Conservation (phyloP, 2,329 filamentous ascomycete genomes). For the Coleophoma eucalyptorum region DNA sequence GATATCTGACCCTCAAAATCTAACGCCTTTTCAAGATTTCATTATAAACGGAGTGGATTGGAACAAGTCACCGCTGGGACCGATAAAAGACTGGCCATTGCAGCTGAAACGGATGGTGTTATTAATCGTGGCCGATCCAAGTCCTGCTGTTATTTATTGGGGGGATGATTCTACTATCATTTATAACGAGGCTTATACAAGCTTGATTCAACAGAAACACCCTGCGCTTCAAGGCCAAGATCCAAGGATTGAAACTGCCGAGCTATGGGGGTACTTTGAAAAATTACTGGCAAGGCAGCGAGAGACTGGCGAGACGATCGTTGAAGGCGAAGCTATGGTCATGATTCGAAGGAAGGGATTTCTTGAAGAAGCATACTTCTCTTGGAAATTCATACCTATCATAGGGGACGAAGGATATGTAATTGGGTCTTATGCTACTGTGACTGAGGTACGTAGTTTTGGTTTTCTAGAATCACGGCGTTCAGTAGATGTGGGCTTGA, state of each 20-base stretch:
- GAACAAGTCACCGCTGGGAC: slow-evolving; percentile 34
- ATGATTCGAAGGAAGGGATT: slow-evolving; percentile 28
- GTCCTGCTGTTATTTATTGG: slow-evolving; percentile 31
- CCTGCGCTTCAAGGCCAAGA: slow-evolving; percentile 28
- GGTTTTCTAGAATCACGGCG: no score
- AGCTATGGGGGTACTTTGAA: slow-evolving; percentile 29
- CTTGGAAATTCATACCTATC: slow-evolving; percentile 36
- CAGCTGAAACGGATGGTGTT: slow-evolving; percentile 34
- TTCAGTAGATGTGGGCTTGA: no score
- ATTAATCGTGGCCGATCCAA: slow-evolving; percentile 29
- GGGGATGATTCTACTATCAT: slow-evolving; percentile 26
- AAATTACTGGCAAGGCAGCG: slow-evolving; percentile 23
- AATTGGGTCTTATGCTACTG: slow-evolving; percentile 11
- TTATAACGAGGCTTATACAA: slow-evolving; percentile 31
- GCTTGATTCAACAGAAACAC: slow-evolving; percentile 27
- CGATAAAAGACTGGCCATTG: slow-evolving; percentile 32
- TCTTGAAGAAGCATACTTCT: slow-evolving; percentile 30
- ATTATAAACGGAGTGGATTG: slow-evolving; percentile 33
- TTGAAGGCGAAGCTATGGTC: slow-evolving; percentile 20
- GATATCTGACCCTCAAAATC: slow-evolving; percentile 12
- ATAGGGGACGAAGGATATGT: slow-evolving; percentile 30
- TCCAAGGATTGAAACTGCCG: slow-evolving; percentile 33
- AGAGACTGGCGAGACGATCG: slow-evolving; percentile 17
- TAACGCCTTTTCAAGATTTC: slow-evolving; percentile 20
- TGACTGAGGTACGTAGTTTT: slow-evolving; percentile 14